Conservation (phyloP, 192 early-diverging fungal genomes). For the Backusella tuberculispora region DNA sequence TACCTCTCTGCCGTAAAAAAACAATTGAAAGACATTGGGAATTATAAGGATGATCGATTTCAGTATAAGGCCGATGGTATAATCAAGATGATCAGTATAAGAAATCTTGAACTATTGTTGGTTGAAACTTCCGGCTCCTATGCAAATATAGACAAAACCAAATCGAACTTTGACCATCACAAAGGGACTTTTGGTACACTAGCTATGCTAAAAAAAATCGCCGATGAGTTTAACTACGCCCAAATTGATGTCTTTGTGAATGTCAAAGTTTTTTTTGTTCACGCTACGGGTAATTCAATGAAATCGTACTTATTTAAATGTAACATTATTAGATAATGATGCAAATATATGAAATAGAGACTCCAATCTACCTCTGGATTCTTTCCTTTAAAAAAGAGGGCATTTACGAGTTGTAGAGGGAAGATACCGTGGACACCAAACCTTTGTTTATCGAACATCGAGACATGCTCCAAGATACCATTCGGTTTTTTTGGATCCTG, state of each 20-base stretch:
- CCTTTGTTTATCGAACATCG: not conserved
- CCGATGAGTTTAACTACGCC: not conserved
- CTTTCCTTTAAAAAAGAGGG: not conserved
- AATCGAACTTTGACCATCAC: not conserved
- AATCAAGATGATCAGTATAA: not conserved
- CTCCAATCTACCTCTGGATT: too few species aligned
- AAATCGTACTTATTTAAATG: too few species aligned
- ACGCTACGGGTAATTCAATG: slow-evolving; percentile 2
- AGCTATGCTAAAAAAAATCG: slow-evolving; percentile 9
- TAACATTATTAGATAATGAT: too few species aligned
- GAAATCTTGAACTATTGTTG: not conserved
- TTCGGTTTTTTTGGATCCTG: too few species aligned
- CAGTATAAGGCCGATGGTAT: not conserved
- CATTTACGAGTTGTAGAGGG: not conserved
- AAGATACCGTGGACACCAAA: not conserved
- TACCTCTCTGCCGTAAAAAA: too few species aligned
- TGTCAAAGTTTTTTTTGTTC: slow-evolving; percentile 3
- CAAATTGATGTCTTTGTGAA: not conserved
- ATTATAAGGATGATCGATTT: not conserved
- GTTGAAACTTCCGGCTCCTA: not conserved
- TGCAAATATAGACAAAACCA: not conserved
- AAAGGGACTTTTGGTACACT: slow-evolving; percentile 2
- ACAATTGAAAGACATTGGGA: not conserved
- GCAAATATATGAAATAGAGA: too few species aligned
- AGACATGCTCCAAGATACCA: not conserved